phyloP scores from a whole-genome alignment of 2,329 filamentous ascomycete genomes.

The Ophioceras dolichostomum region DNA sequence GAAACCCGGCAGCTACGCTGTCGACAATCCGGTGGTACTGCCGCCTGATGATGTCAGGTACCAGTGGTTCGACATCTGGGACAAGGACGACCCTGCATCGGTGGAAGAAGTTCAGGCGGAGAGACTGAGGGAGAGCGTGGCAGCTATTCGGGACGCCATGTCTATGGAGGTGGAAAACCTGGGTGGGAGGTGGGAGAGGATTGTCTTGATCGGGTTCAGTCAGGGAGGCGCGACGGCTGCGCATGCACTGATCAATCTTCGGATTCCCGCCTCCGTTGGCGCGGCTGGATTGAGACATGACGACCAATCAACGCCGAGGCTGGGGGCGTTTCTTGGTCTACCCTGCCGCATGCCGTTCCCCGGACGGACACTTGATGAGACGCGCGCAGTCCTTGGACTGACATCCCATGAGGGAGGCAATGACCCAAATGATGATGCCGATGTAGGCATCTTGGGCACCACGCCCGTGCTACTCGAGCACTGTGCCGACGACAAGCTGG shows the following conservation, averaged over 20 bases:
- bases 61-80: constrained; percentile 39
- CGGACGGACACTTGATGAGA: constrained; percentile 16
- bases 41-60: constrained; percentile 12
- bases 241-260: constrained; percentile 20
- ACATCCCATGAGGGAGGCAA: constrained; percentile 3
- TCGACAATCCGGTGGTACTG: too few species aligned
- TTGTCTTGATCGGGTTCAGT: constrained; percentile 33
- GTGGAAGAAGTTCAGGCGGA: constrained; percentile 27
- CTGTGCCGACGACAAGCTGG: constrained; percentile 27
- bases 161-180: constrained; percentile 16
- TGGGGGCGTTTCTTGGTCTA: constrained; percentile 22
- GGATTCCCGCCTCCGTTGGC: constrained; percentile 8
- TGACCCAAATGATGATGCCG: constrained; percentile 9
- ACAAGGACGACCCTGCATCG: constrained; percentile 22
- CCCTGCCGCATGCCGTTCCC: constrained; percentile 23
- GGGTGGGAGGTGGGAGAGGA: constrained; percentile 17
- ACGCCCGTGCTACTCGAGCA: constrained; percentile 32
- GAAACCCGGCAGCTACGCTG: constrained; percentile 11
- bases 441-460: constrained; percentile 18
- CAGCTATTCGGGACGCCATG: constrained; percentile 18
- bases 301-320: neutral
- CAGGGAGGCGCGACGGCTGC: constrained; percentile 28
- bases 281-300: neutral
- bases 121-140: constrained; percentile 25
- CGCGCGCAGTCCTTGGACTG: constrained; percentile 17